Evolutionary conservation across 2,329 filamentous ascomycete genomes (phyloP), one percentile per base, ranked within the genome.

Genomic region (Nigrospora sphaerica): DNA sequence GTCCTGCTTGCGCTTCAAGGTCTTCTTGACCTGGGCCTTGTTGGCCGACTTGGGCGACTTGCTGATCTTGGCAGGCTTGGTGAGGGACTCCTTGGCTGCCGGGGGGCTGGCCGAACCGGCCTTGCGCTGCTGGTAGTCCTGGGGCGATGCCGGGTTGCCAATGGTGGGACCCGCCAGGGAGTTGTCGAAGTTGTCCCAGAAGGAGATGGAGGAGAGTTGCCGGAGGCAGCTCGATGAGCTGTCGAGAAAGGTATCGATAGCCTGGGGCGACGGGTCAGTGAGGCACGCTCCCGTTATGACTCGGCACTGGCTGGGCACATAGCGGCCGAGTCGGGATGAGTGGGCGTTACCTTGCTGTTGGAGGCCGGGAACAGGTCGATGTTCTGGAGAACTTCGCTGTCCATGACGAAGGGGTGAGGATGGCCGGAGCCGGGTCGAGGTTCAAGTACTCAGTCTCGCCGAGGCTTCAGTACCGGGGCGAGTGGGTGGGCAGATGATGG

Each of bases 371-470:
- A 61, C 50, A 60, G 56, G 55, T 61, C 61, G 50, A 62, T 63
- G 57, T 62, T 60, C 55, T 62, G 60, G 54, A 62, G 61, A 54
- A 60, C 60, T 60, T 60, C 54, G 55, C 57, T 53, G 57, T 61
- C 60, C 60, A 63, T 63, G 59, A 61, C 61, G 60, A 62, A 52
- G 35, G 34, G 34, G 23, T 28, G 23, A 28, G 23, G 23, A 28
- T 61, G 58, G 58, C 55, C 58, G 59, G 23, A 28, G 23, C 23
- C 23, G 23, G 23, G 23, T 28, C 23, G 23, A 28, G 23, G 23
- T 28, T 28, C 23, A 28, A 28, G 23, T 28, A 28, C 23, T 28
- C 23, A 28, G 23, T 28, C 23, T 28, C 23, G 23, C 10, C 23
- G 23, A 28, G 23, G 23, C 23, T 28, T 28, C 23, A 28, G 23